Evolutionary conservation across 2,329 filamentous ascomycete species (phyloP).

Genomic region (Fusarium pseudoanthophilum): DNA sequence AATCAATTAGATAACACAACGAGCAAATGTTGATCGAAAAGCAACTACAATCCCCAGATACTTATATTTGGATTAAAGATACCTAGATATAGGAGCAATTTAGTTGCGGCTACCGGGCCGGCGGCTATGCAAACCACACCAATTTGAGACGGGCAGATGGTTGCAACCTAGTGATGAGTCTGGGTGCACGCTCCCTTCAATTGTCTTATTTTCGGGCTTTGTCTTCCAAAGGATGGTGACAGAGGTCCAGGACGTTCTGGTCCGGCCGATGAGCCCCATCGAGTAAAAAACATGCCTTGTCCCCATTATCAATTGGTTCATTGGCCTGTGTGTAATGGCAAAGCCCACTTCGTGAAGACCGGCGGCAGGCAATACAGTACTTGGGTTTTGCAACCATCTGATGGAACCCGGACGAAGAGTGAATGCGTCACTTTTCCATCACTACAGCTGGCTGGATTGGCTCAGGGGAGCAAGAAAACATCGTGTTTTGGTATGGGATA

Average conservation of each 20-base stretch:
- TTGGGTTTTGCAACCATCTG: not conserved
- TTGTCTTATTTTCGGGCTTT: conserved; percentile 4
- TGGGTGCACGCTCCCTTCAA: not conserved
- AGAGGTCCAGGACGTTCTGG: conserved; percentile 30
- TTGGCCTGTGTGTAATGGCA: conserved; percentile 7
- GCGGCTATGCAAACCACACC: conserved; percentile 7
- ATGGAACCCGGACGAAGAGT: conserved; percentile 9
- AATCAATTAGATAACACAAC: not conserved
- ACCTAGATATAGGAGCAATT: not conserved
- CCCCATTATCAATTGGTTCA: conserved; percentile 29
- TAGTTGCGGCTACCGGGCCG: conserved; percentile 28
- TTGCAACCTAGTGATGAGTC: conserved; percentile 7
- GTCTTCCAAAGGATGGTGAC: not conserved
- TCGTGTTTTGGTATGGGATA: not conserved
- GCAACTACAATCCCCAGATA: not conserved
- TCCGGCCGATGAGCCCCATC: conserved; percentile 38
- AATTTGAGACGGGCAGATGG: conserved; percentile 10
- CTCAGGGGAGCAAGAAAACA: not conserved
- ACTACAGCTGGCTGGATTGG: not conserved
- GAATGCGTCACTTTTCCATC: conserved; percentile 32
- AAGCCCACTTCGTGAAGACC: conserved; percentile 30
- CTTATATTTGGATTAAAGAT: not conserved
- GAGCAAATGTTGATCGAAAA: not conserved
- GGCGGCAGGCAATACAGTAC: conserved; percentile 10
- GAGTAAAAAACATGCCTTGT: conserved; percentile 34